Evolutionary conservation across 2,329 filamentous ascomycete genomes (phyloP).

Genomic region (Aspergillus uvarum): DNA sequence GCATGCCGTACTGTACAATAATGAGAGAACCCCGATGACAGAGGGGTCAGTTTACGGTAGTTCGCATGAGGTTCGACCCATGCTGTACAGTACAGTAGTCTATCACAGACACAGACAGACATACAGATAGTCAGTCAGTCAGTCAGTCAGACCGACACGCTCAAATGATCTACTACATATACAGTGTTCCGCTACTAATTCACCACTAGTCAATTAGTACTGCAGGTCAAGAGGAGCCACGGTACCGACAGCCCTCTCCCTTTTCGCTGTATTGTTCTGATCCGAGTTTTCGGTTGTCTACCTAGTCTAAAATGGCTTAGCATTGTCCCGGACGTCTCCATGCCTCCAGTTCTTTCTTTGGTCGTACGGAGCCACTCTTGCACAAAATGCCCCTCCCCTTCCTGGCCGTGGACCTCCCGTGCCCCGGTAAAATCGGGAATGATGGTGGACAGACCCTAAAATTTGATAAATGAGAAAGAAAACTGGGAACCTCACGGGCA

Average conservation of each 20-base stretch:
- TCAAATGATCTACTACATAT: conserved; percentile 14
- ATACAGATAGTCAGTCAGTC: neutral
- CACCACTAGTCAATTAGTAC: conserved; percentile 17
- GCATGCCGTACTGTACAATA: neutral
- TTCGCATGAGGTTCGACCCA: neutral
- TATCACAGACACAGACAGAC: neutral
- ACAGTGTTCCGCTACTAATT: conserved; percentile 18
- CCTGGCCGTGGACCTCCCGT: neutral
- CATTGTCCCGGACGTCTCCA: conserved; percentile 14
- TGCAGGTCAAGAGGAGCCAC: conserved; percentile 15
- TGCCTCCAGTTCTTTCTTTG: conserved; percentile 7
- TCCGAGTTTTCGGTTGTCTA: conserved; percentile 18
- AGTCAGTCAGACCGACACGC: neutral
- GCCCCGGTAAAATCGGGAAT: conserved; percentile 9
- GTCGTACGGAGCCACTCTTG: conserved; percentile 14
- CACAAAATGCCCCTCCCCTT: conserved; percentile 12
- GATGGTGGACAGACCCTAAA: neutral
- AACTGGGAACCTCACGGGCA: neutral
- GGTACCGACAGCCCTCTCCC: conserved; percentile 15
- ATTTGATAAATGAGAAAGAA: neutral
- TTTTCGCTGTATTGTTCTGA: conserved; percentile 15
- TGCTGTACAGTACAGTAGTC: neutral
- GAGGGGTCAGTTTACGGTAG: neutral
- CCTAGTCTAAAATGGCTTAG: conserved; percentile 12
- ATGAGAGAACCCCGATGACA: neutral